Conservation (phyloP, 805 yeast species). For the Ogataea populi-albae region DNA sequence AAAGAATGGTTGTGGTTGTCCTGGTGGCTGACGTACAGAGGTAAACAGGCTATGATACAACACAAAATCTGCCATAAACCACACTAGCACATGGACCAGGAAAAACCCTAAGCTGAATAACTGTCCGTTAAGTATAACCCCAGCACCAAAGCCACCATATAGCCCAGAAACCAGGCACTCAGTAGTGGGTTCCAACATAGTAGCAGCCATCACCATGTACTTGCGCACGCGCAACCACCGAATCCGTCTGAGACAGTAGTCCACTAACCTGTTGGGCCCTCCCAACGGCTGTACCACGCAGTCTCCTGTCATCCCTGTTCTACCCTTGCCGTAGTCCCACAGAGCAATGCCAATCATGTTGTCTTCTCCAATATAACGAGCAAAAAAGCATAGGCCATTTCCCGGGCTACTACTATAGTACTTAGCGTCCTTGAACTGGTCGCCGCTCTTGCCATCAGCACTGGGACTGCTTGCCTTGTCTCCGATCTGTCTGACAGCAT, state of each 20-base stretch:
- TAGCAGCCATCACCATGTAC: slow-evolving; percentile 84
- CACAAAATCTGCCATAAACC: slow-evolving; percentile 63
- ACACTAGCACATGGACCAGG: slow-evolving; percentile 50
- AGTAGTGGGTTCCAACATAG: slow-evolving; percentile 82
- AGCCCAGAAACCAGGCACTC: slow-evolving; percentile 68
- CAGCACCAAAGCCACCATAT: slow-evolving; percentile 60
- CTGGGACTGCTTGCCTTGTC: slow-evolving; percentile 24
- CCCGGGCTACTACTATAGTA: slow-evolving; percentile 29
- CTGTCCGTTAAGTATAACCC: slow-evolving; percentile 39
- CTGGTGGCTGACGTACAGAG: slow-evolving; percentile 10
- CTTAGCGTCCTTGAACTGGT: slow-evolving; percentile 32
- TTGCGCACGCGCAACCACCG: slow-evolving; percentile 86
- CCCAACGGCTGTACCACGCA: slow-evolving; percentile 71
- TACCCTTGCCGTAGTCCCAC: slow-evolving; percentile 65
- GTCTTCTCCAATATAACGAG: slow-evolving; percentile 86
- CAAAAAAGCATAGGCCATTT: slow-evolving; percentile 63
- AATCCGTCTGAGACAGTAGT: slow-evolving; percentile 65
- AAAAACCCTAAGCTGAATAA: slow-evolving; percentile 39
- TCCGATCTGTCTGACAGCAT: slow-evolving; percentile 46
- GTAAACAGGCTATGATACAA: slow-evolving; percentile 50
- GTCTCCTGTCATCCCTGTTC: slow-evolving; percentile 79
- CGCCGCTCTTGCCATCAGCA: slow-evolving; percentile 33
- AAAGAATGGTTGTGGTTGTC: slow-evolving; percentile 15
- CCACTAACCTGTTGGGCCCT: slow-evolving; percentile 39
- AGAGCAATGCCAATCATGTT: slow-evolving; percentile 87